These are phyloP conservation scores for Agaricus sinodeliciosus DNA, from an alignment of 768 basidiomycete species.

Conservation along the genomic window DNA sequence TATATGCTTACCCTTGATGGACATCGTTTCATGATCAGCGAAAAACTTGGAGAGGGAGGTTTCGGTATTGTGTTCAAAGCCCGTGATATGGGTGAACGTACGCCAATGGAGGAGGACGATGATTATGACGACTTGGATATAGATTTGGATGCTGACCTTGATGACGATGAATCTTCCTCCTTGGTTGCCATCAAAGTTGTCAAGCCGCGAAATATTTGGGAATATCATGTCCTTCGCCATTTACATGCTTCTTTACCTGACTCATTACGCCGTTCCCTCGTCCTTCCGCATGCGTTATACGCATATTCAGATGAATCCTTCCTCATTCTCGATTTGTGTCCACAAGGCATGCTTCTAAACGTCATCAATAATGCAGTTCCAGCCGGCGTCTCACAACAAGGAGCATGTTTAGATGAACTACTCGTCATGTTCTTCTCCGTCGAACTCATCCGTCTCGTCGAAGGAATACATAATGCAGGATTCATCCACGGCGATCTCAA, in stretches of 20 bases:
- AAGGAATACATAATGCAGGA: conserved; percentile 72
- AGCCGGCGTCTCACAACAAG: conserved; percentile 73
- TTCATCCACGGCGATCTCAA: conserved; percentile 99
- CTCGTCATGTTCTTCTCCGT: conserved; percentile 93
- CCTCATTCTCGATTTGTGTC: conserved; percentile 80
- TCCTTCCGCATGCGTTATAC: conserved; percentile 75
- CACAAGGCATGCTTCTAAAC: conserved; percentile 89
- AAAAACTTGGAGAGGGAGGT: conserved; percentile 95
- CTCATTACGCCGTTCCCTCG: conserved; percentile 56
- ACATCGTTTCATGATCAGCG: conserved; percentile 60
- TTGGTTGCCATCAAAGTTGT: conserved; percentile 89
- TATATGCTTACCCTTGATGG: conserved; percentile 59
- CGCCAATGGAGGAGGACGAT: conserved; percentile 40
- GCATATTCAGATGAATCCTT: conserved; percentile 86
- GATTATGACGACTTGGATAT: conserved; percentile 46
- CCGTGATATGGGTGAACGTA: conserved; percentile 41
- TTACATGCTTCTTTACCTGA: conserved; percentile 65
- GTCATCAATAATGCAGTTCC: conserved; percentile 79
- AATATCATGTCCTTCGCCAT: conserved; percentile 78
- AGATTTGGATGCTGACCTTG: conserved; percentile 42
- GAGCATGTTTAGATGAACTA: conserved; percentile 84
- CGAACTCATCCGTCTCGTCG: conserved; percentile 79
- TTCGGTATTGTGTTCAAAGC: conserved; percentile 96
- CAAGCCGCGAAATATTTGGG: conserved; percentile 85
- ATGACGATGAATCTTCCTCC: conserved; percentile 45